Evolutionary conservation across 345 rosid species (phyloP).

Genomic region (Conringia planisiliqua): DNA sequence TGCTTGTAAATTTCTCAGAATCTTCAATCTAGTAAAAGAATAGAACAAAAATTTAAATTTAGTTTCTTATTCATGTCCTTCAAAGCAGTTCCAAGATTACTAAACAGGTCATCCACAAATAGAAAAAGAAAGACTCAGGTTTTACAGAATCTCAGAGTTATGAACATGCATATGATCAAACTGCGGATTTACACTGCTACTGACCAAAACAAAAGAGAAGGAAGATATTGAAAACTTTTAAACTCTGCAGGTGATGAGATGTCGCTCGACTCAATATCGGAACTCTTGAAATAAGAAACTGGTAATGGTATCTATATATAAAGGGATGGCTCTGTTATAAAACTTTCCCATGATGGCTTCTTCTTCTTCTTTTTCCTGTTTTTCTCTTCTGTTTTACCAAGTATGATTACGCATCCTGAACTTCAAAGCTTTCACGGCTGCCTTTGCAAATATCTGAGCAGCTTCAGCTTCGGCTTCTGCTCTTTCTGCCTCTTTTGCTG

Average conservation of each 20-base stretch:
- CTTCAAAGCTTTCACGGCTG: constrained; percentile 71
- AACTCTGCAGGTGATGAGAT: constrained; percentile 31
- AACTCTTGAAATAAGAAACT: constrained; percentile 5
- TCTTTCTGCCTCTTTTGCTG: constrained; percentile 89
- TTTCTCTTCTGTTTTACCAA: constrained; percentile 35
- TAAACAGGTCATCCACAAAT: constrained; percentile 8
- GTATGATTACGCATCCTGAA: constrained; percentile 38
- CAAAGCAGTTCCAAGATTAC: constrained; percentile 3
- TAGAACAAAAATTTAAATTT: background rate
- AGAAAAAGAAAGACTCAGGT: background rate
- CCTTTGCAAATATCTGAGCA: constrained; percentile 74
- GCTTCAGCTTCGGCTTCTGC: constrained; percentile 99
- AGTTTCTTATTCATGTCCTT: constrained; percentile 9
- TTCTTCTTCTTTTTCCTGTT: background rate
- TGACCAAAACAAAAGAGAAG: background rate
- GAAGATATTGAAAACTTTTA: background rate
- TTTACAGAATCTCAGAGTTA: constrained; percentile 21
- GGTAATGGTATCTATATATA: background rate
- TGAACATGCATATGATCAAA: constrained; percentile 20
- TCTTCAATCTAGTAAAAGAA: background rate
- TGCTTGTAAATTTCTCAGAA: constrained; percentile 12
- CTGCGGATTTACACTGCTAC: constrained; percentile 29
- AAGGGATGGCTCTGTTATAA: constrained; percentile 22
- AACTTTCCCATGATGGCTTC: background rate
- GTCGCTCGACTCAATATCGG: constrained; percentile 6